These are phyloP conservation scores for Haberlea rhodopensis DNA, from an alignment of 257 asterid genomes.

Conservation along the genomic window DNA sequence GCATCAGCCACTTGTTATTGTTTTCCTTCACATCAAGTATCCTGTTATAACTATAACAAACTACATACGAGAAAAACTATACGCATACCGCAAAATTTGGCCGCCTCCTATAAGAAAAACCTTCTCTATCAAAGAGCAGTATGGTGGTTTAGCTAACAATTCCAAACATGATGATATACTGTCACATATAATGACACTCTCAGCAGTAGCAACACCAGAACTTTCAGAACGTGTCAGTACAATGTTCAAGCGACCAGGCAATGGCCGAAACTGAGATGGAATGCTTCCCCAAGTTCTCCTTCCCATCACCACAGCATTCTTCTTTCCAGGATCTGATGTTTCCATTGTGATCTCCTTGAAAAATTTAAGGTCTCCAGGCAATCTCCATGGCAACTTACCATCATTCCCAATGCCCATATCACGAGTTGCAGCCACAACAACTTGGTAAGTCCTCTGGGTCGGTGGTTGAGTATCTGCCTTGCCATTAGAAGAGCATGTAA, in stretches of 20 bases:
- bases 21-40: constrained; percentile 2
- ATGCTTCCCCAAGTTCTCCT: constrained; percentile 98
- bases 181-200: constrained; percentile 62
- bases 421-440: constrained; percentile 88
- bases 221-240: constrained; percentile 77
- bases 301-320: constrained; percentile 94
- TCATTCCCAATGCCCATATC: constrained; percentile 93
- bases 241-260: constrained; percentile 89
- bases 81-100: constrained; percentile 67
- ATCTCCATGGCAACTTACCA: constrained; percentile 83
- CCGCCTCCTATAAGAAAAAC: constrained; percentile 96
- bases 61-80: neutral
- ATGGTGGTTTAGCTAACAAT: constrained; percentile 68
- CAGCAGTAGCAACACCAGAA: constrained; percentile 46
- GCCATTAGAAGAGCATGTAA: constrained; percentile 38
- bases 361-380: constrained; percentile 84
- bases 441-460: constrained; percentile 66
- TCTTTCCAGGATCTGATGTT: constrained; percentile 61
- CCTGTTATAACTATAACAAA: neutral
- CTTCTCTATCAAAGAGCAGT: constrained; percentile 58
- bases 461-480: constrained; percentile 27
- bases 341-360: constrained; percentile 74
- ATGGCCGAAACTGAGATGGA: constrained; percentile 72
- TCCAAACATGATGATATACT: constrained; percentile 67
- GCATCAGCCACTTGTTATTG: constrained; percentile 28